Evolutionary conservation across 768 basidiomycete genomes (phyloP).

Genomic region (Boletus rubescentipes): DNA sequence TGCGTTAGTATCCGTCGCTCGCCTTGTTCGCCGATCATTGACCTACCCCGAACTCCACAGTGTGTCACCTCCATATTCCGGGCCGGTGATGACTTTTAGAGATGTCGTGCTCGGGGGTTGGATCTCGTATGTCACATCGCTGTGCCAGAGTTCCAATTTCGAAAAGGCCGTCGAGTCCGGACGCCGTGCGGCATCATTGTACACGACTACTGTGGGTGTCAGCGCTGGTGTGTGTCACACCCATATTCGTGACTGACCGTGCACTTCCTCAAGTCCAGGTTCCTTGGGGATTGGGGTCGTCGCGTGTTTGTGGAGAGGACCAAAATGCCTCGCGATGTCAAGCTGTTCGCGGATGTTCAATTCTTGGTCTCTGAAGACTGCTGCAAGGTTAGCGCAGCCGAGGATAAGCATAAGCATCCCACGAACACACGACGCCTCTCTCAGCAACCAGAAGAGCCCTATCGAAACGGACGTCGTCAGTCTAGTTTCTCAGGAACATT

Average conservation of each 20-base stretch:
- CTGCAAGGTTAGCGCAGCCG: not conserved
- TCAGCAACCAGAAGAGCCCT: slow-evolving; percentile 75
- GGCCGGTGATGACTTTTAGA: slow-evolving; percentile 68
- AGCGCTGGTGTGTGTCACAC: not conserved
- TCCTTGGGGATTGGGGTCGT: slow-evolving; percentile 73
- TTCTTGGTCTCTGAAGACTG: slow-evolving; percentile 77
- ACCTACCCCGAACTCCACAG: slow-evolving; percentile 77
- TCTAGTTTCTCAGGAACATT: not conserved
- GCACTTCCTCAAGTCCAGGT: slow-evolving; percentile 74
- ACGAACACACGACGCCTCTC: slow-evolving; percentile 72
- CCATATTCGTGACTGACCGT: slow-evolving; percentile 42
- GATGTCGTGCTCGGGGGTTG: slow-evolving; percentile 82
- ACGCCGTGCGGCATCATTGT: slow-evolving; percentile 62
- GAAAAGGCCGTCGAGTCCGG: slow-evolving; percentile 66
- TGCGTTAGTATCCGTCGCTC: slow-evolving; percentile 4
- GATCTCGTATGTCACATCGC: slow-evolving; percentile 78
- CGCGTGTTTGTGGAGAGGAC: slow-evolving; percentile 79
- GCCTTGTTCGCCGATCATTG: not conserved
- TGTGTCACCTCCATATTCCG: slow-evolving; percentile 75
- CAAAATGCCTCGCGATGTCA: slow-evolving; percentile 68
- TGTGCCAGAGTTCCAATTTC: slow-evolving; percentile 78
- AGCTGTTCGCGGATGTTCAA: slow-evolving; percentile 67
- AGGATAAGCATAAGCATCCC: not conserved
- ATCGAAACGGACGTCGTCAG: slow-evolving; percentile 9
- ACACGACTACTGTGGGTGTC: slow-evolving; percentile 52